Conservation (phyloP, 2,329 filamentous ascomycete species). For the Nigrospora osmanthi region DNA sequence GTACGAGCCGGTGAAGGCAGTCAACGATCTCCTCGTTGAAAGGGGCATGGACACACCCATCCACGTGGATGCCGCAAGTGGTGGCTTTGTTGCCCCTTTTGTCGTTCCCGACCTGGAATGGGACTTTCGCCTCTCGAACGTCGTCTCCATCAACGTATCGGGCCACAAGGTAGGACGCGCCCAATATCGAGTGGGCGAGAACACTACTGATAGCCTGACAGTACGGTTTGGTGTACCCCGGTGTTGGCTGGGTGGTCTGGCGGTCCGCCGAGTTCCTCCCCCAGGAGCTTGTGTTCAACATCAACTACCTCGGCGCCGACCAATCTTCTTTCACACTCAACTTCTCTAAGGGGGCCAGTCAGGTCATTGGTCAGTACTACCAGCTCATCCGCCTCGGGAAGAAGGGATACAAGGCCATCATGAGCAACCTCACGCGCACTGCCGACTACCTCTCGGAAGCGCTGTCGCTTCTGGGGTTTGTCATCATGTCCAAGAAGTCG, state of each 20-base stretch:
- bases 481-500: constrained; percentile 76
- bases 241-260: constrained; percentile 93
- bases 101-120: constrained; percentile 76
- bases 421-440: constrained; percentile 85
- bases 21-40: constrained; percentile 80
- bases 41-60: constrained; percentile 74
- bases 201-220: constrained; percentile 11
- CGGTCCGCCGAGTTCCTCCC: constrained; percentile 75
- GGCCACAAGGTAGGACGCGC: constrained; percentile 66
- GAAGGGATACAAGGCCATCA: constrained; percentile 85
- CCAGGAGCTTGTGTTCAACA: constrained; percentile 94
- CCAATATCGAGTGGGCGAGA: not conserved
- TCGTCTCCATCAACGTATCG: constrained; percentile 89
- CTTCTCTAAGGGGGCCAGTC: constrained; percentile 91
- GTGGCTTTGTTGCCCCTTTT: constrained; percentile 90
- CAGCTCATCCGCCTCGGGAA: constrained; percentile 93
- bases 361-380: constrained; percentile 96
- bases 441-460: constrained; percentile 77
- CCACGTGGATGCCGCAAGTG: constrained; percentile 87
- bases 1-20: constrained; percentile 87
- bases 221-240: constrained; percentile 69
- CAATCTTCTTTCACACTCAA: constrained; percentile 95
- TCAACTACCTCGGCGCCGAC: constrained; percentile 95
- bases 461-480: constrained; percentile 69
- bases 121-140: constrained; percentile 86